A percentile compares a stretch with the other conserved stretches of the same genome.
Conservation (phyloP, 2,329 filamentous ascomycete species). For the Ascochyta koolunga region DNA sequence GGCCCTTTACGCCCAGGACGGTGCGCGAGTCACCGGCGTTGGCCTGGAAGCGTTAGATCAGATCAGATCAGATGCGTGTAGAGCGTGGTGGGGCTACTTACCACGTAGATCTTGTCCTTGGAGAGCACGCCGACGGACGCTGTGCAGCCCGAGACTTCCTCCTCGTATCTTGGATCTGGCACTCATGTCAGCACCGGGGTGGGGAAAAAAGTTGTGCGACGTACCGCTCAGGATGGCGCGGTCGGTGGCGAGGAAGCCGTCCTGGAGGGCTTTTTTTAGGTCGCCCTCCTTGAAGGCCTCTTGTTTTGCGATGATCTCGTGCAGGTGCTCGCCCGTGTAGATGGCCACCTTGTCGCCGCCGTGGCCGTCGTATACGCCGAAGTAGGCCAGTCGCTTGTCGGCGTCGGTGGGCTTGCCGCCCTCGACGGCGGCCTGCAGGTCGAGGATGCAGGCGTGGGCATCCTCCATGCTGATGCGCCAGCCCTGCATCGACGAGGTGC, state of each 20-base stretch:
- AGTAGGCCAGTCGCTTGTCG: slow-evolving; percentile 84
- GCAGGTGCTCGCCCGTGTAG: slow-evolving; percentile 90
- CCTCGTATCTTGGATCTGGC: slow-evolving; percentile 92
- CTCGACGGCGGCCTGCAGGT: slow-evolving; percentile 71
- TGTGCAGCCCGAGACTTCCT: slow-evolving; percentile 97
- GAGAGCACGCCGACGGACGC: slow-evolving; percentile 90
- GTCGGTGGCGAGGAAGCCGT: slow-evolving; percentile 95
- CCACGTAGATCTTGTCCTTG: slow-evolving; percentile 90
- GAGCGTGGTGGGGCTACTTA: slow-evolving; percentile 63
- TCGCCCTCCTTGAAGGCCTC: slow-evolving; percentile 90
- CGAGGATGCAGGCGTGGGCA: slow-evolving; percentile 86
- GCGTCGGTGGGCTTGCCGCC: slow-evolving; percentile 65
- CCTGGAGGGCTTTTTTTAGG: slow-evolving; percentile 94
- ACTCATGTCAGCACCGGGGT: slow-evolving; percentile 16
- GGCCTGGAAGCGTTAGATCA: too few species aligned
- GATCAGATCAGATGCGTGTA: too few species aligned
- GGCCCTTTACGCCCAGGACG: slow-evolving; percentile 93
- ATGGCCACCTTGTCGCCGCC: slow-evolving; percentile 95
- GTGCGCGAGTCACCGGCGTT: slow-evolving; percentile 96
- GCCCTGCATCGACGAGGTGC: slow-evolving; percentile 98
- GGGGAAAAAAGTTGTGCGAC: slow-evolving; percentile 24
- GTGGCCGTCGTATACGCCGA: slow-evolving; percentile 97
- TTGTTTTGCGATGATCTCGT: slow-evolving; percentile 93
- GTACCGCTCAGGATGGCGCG: slow-evolving; percentile 93
- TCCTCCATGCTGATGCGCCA: slow-evolving; percentile 99